Base-by-base conservation (phyloP, 164 flowering plant species). In the Akebia trifoliata region DNA sequence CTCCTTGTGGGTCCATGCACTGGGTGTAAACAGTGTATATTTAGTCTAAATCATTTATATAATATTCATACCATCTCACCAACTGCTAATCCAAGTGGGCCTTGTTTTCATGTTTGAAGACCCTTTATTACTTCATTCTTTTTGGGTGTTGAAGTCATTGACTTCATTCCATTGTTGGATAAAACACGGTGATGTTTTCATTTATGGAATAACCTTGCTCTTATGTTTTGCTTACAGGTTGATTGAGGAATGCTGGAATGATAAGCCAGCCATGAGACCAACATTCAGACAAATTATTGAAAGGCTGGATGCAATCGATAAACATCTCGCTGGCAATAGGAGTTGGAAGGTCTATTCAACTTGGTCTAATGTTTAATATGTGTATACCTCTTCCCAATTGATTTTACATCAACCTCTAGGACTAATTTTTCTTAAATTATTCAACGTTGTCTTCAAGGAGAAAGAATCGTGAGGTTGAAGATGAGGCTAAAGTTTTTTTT, bases 221-320 rank as follows among this genome's bases (percentile, higher is more conserved):
- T 24, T 20, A n/a, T 57, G 12, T 51, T 39, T 38, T 10, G 22
- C 11, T 18, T 49, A 25, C 79, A 93, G 99, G 76, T 78, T 93
- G 72, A 90, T 93, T 37, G 89, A 86, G 63, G 84, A 78, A 44
- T 93, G 99, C 69, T 93, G 99, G 99, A 71, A 66, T 61, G 89
- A 86, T 64, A 75, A 78, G 8, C 96, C 97, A 45, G 59, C 75
- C 4, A 70, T 76, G 43, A 73, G 99, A 66, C 99, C 96, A 45
- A 81, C 95, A 51, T 94, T 94, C 70, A 77, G 76, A 72, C 71
- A 79, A 66, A 83, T 93, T 46, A 79, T 93, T 61, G 64, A 50
- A 11, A 73, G 70, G 62, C 84, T 93, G 36, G 85, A 84, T 35
- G 54, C 61, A 36, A 86, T 88, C n/a, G 31, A 71, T 58, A 66